Evolutionary conservation across 1,284 basidiomycete genomes (phyloP), one percentile per base, ranked within the genome.

Genomic region (Heliocybe sulcata): DNA sequence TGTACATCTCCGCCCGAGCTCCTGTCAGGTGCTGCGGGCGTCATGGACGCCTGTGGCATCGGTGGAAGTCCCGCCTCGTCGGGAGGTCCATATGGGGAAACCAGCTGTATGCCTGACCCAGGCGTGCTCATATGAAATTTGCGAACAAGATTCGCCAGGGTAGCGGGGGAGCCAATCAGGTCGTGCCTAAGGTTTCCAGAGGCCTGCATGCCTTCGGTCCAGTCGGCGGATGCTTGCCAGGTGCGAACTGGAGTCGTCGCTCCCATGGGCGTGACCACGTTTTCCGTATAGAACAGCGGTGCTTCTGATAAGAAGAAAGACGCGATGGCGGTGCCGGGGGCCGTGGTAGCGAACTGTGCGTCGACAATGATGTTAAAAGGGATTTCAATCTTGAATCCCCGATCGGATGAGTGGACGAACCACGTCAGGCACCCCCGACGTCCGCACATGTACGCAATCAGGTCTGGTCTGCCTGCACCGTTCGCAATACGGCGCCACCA

Each of bases 321-420:
- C 2, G 82, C 84, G 16, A 80, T 69, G 22, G 78, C 86, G 12
- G 77, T 72, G 22, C 80, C 82, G 16, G 82, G 78, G 26, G 77
- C 69, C 14, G 75, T 68, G 57, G 81, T 77, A 25, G 74, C 70
- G 67, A 88, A 83, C 54, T 81, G 77, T 4, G 81, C 77, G 47
- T 81, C 73, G 20, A 75, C 59, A 57, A 92, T 82, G 58, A 67
- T 75, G 55, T 81, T 74, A 65, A 86, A 89, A 2, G 85, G 79
- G n/a, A 90, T 77, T 59, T 87, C 85, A 84, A 92, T 91, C 68
- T 91, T 90, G 76, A 90, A 91, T 35, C 85, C 81, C 60, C 77
- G 78, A 26, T 86, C 87, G 1, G 71, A 75, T 16, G 85, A 85
- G 45, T 83, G 79, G 58, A 92, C 83, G 67, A 85, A 91, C 89